Evolutionary conservation across 208 protist species (phyloP).

Genomic region (Leishmania mexicana): DNA sequence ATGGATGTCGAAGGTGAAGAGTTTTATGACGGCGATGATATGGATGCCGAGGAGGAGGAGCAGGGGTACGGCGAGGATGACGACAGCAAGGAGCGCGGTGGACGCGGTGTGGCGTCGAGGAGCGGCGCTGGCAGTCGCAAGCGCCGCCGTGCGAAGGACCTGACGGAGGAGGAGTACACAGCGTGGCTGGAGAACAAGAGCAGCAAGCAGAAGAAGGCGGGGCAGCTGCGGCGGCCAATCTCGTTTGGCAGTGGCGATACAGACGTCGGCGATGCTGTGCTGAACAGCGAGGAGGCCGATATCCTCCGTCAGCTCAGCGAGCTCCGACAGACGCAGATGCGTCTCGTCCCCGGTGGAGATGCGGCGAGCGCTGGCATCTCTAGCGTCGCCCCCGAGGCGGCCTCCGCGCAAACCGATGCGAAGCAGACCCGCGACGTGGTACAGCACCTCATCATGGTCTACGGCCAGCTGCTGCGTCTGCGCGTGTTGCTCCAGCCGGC

Average conservation of each 20-base stretch:
- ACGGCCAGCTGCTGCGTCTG: conserved; percentile 71
- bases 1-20: conserved; percentile 70
- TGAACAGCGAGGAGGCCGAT: conserved; percentile 31
- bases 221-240: conserved; percentile 7
- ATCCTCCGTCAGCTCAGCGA: conserved; percentile 39
- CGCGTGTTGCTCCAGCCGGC: conserved; percentile 78
- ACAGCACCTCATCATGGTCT: conserved; percentile 70
- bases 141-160: conserved; percentile 42
- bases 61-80: conserved; percentile 1
- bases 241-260: conserved; percentile 30
- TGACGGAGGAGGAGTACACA: conserved; percentile 81
- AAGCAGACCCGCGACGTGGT: conserved; percentile 49
- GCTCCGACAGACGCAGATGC: conserved; percentile 34
- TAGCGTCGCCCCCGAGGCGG: neutral
- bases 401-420: conserved; percentile 10
- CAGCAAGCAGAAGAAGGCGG: conserved; percentile 15
- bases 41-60: conserved; percentile 3
- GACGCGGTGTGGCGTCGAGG: neutral
- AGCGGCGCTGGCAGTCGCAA: conserved; percentile 9
- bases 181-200: conserved; percentile 59
- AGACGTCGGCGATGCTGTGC: conserved; percentile 11
- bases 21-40: conserved; percentile 19
- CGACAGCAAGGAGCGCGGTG: conserved; percentile 24
- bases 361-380: neutral
- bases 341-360: conserved; percentile 12